phyloP scores from a whole-genome alignment of 768 basidiomycete species.

The Sporobolomyces pararoseus region DNA sequence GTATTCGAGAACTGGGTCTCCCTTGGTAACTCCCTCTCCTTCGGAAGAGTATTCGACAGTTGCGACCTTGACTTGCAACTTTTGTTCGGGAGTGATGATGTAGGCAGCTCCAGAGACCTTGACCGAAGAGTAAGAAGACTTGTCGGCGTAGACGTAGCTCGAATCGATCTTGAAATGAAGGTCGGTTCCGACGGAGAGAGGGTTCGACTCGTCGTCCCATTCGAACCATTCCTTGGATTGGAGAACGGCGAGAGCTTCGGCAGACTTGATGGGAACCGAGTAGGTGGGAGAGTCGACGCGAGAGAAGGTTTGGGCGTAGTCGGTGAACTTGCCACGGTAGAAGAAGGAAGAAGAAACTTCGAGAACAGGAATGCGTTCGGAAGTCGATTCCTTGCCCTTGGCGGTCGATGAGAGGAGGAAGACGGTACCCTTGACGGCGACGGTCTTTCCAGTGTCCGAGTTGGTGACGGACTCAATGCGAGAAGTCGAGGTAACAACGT shows the following conservation, averaged over 20 bases:
- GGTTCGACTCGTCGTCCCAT: slow-evolving; percentile 78
- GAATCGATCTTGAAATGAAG: slow-evolving; percentile 88
- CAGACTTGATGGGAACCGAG: slow-evolving; percentile 65
- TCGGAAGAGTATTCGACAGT: slow-evolving; percentile 44
- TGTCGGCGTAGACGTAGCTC: slow-evolving; percentile 85
- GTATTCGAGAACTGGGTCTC: slow-evolving; percentile 90
- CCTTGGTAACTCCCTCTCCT: slow-evolving; percentile 55
- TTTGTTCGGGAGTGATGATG: slow-evolving; percentile 44
- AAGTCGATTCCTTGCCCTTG: slow-evolving; percentile 56
- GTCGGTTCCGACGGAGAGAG: slow-evolving; percentile 71
- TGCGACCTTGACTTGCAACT: slow-evolving; percentile 55
- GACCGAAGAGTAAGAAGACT: slow-evolving; percentile 73
- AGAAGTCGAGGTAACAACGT: slow-evolving; percentile 84
- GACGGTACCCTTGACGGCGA: slow-evolving; percentile 70
- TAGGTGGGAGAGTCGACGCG: slow-evolving; percentile 85
- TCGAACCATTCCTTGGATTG: slow-evolving; percentile 97
- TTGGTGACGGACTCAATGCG: slow-evolving; percentile 85
- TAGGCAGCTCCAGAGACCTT: slow-evolving; percentile 80
- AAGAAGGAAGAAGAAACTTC: slow-evolving; percentile 94
- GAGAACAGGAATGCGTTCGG: slow-evolving; percentile 69
- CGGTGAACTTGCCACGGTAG: slow-evolving; percentile 88
- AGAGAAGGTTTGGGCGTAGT: slow-evolving; percentile 95
- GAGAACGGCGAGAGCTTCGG: slow-evolving; percentile 81
- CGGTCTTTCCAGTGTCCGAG: slow-evolving; percentile 84
- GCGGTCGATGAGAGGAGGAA: slow-evolving; percentile 59